These are phyloP conservation scores for Physcomitrium patens DNA, from an alignment of 225 moss, liverwort and hornwort genomes.

Conservation along the genomic window DNA sequence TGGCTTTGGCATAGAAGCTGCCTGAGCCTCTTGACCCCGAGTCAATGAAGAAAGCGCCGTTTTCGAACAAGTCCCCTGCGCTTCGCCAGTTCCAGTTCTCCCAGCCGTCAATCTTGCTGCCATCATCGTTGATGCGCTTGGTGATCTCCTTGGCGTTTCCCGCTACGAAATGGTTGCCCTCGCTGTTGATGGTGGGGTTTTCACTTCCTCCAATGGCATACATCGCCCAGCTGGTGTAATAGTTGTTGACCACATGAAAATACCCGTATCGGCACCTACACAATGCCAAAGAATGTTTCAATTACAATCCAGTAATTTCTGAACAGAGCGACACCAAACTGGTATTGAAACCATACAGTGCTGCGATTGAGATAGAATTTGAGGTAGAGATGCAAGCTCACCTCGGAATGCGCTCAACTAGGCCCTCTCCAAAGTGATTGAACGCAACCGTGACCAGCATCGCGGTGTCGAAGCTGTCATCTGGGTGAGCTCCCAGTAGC, in stretches of 20 bases:
- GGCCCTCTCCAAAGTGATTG: constrained; percentile 61
- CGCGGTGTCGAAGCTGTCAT: constrained; percentile 40
- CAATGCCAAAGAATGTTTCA: too few species aligned
- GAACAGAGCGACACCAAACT: too few species aligned
- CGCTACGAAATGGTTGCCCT: constrained; percentile 78
- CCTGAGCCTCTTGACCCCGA: constrained; percentile 49
- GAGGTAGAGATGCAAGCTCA: background rate
- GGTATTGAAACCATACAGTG: too few species aligned
- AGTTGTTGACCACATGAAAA: constrained; percentile 88
- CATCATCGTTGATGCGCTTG: constrained; percentile 59
- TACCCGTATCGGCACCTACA: constrained; percentile 71
- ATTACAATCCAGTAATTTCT: too few species aligned
- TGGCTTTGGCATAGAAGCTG: constrained; percentile 61
- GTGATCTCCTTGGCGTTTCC: constrained; percentile 58
- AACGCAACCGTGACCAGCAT: constrained; percentile 67
- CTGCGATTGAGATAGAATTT: too few species aligned
- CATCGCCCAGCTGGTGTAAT: constrained; percentile 65
- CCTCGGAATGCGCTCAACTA: constrained; percentile 62
- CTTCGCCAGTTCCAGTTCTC: constrained; percentile 76
- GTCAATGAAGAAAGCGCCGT: constrained; percentile 72
- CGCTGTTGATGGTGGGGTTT: constrained; percentile 78
- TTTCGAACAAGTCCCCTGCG: constrained; percentile 66
- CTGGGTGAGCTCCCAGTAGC: constrained; percentile 54
- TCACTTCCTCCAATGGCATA: constrained; percentile 92
- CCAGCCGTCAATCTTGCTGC: constrained; percentile 47